phyloP scores from a whole-genome alignment of 306 rosid genomes.

The Carpinus fangiana region DNA sequence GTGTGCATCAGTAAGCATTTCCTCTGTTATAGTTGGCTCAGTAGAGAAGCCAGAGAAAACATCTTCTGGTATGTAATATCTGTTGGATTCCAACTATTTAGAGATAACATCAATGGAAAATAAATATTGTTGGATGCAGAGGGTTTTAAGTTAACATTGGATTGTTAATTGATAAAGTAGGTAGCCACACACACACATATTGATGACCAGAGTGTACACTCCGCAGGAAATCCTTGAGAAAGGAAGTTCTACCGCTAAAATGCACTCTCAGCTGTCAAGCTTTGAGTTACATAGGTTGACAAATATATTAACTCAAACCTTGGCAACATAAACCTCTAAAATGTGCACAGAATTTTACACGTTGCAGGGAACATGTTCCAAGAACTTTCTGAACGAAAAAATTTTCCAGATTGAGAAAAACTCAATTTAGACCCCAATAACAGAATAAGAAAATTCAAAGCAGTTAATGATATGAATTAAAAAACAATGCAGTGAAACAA shows the following conservation, averaged over 20 bases:
- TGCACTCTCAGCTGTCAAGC: background rate
- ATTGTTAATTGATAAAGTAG: background rate
- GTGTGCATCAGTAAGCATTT: too few species aligned
- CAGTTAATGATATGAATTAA: too few species aligned
- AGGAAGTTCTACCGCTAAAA: background rate
- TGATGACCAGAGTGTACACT: background rate
- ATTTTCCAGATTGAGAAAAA: background rate
- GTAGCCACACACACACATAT: background rate
- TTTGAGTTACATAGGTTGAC: background rate
- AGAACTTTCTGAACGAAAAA: background rate
- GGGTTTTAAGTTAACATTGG: background rate
- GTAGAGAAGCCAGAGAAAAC: background rate
- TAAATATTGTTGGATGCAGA: background rate
- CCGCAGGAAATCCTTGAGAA: background rate
- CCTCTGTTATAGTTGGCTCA: background rate
- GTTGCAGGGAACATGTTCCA: background rate
- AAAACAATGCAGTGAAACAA: too few species aligned
- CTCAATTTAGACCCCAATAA: background rate
- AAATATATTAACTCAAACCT: background rate
- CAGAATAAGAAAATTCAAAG: too few species aligned
- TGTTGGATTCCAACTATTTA: background rate
- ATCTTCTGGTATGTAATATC: background rate
- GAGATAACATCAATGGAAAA: background rate
- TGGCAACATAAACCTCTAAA: background rate
- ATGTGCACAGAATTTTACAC: background rate